Base-by-base conservation (phyloP, 2,329 filamentous ascomycete species). In the Botryotinia calthae region DNA sequence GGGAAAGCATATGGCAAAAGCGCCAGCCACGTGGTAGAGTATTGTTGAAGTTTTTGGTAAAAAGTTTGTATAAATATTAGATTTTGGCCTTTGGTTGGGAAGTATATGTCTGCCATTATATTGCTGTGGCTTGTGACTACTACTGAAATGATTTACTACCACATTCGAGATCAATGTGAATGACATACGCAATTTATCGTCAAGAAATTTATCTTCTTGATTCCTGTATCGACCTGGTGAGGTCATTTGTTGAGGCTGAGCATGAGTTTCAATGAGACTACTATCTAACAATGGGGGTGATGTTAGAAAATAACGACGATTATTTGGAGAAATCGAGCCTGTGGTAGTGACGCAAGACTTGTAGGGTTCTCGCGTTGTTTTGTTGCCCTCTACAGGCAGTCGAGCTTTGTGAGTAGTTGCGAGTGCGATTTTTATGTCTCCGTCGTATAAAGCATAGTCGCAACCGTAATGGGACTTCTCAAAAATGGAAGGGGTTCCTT, bases 1-100 rank as follows among this genome's bases (percentile, higher is more conserved):
- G 37, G 73, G 73, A 20, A 18, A 25, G 37, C 65, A 74, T 40
- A 74, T 62, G 71, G 73, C 65, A 48, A 66, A 61, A 46, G 71
- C 42, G 12, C 73, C 73, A 61, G 10, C 0, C 20, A 28, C 16
- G 10, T 69, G 58, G 67, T 70, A 62, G 37, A 18, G 37, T 37
- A 31, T 68, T 42, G 4, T 42, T 56, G 22, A 7, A 28, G 14
- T 42, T 28, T 9, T 42, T 28, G 20, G 18, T 51, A 4, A 25
- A 56, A 20, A 25, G 1, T 12, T 54, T 56, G 9, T 68, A 42
- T 68, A n/a, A 5, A 42, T 25, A 25, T 20, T 22, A 42, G 34
- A 42, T 58, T 31, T 44, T 16, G 5, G 16, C 18, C 48, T 22
- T 22, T 10, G 37, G 8, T 58, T 37, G 37, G 14, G 7, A 28